Conservation (phyloP, 2,329 filamentous ascomycete genomes). For the Harringtonia lauricola region DNA sequence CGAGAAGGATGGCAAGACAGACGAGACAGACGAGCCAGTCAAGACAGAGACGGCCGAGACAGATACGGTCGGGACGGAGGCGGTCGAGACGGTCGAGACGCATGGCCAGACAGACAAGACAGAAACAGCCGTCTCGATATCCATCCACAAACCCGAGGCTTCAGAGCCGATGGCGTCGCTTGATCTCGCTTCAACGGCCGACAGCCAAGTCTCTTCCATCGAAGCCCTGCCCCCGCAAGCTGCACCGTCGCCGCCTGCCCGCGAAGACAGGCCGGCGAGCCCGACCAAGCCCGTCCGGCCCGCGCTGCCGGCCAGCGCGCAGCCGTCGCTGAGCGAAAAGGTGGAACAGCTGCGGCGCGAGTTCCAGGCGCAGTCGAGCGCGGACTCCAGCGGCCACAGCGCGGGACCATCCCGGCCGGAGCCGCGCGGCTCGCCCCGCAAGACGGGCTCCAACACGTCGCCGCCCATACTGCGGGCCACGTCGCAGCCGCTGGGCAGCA, state of each 20-base stretch:
- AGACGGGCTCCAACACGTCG: constrained; percentile 31
- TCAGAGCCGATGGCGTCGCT: too few relatives aligned
- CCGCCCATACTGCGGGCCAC: constrained; percentile 42
- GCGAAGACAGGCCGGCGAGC: background rate
- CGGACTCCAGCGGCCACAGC: constrained; percentile 12
- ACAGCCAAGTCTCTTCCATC: too few relatives aligned
- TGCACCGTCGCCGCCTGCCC: background rate
- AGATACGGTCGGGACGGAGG: too few relatives aligned
- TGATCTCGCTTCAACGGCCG: too few relatives aligned
- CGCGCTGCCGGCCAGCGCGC: background rate
- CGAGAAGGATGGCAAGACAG: too few relatives aligned
- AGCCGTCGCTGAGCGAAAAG: constrained; percentile 28
- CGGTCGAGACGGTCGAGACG: too few relatives aligned
- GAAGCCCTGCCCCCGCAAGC: too few relatives aligned
- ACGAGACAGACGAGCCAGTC: too few relatives aligned
- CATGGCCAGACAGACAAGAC: too few relatives aligned
- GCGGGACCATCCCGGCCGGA: constrained; percentile 10
- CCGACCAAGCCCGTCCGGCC: constrained; percentile 1
- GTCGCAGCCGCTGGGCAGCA: constrained; percentile 37
- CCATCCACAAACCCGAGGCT: too few relatives aligned
- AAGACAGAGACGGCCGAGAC: too few relatives aligned
- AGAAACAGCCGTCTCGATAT: too few relatives aligned
- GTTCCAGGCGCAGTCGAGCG: constrained; percentile 25
- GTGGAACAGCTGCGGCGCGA: constrained; percentile 41
- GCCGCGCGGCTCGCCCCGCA: constrained; percentile 25